These are phyloP conservation scores for Gossypium davidsonii DNA, from an alignment of 441 rosid species.

Conservation along the genomic window DNA sequence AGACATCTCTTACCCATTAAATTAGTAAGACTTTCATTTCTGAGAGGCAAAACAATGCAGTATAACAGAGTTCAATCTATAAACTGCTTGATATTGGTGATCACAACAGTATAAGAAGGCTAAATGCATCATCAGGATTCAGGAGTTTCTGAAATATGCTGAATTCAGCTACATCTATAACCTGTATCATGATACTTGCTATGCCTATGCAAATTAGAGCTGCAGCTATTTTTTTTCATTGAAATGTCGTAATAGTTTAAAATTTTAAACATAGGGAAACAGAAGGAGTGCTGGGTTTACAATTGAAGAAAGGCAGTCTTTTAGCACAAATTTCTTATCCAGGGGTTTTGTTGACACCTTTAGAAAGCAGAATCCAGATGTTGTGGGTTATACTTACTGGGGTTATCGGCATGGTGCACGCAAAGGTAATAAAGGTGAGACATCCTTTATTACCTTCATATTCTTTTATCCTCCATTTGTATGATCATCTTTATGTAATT, in stretches of 20 bases:
- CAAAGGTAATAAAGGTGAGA: constrained; percentile 74
- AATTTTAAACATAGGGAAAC: constrained; percentile 51
- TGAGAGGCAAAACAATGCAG: background rate
- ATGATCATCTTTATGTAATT: background rate
- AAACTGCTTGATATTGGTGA: background rate
- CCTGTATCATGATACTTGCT: background rate
- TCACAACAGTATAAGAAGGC: background rate
- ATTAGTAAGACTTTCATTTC: background rate
- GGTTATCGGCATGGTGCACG: constrained; percentile 80
- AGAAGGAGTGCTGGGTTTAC: constrained; percentile 95
- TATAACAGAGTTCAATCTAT: background rate
- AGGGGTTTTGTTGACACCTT: constrained; percentile 84
- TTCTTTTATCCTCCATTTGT: background rate
- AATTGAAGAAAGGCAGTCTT: constrained; percentile 82
- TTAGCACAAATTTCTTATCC: constrained; percentile 66
- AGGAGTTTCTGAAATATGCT: constrained; percentile 1
- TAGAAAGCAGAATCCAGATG: constrained; percentile 76
- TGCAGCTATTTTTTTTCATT: background rate
- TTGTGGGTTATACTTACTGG: constrained; percentile 89
- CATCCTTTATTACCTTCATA: background rate
- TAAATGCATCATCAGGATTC: background rate
- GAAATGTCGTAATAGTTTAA: background rate
- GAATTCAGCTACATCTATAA: background rate
- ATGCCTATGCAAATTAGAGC: background rate
- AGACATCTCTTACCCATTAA: constrained; percentile 1